These are phyloP conservation scores for Globisporangium orthogonon DNA, from an alignment of 352 stramenopile species.

Conservation along the genomic window DNA sequence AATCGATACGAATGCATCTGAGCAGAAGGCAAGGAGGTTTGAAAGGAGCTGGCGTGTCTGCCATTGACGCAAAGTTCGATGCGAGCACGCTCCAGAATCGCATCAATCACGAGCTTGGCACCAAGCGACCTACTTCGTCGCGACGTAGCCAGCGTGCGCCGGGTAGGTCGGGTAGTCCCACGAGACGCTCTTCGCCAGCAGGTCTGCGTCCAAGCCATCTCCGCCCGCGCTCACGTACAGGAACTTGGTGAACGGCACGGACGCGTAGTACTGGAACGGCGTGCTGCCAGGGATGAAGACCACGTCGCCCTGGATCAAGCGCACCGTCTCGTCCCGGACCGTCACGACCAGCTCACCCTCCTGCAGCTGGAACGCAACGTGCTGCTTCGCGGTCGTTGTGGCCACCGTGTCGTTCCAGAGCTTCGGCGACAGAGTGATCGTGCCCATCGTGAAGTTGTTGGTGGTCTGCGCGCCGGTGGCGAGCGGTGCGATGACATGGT, in stretches of 20 bases:
- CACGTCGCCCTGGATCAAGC: conserved; percentile 45
- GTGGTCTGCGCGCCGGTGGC: conserved; percentile 34
- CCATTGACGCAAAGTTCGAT: no score
- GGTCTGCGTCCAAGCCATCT: conserved; percentile 37
- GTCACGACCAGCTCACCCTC: conserved; percentile 41
- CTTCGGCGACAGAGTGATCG: conserved; percentile 41
- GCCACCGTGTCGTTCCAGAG: conserved; percentile 32
- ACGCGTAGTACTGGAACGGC: conserved; percentile 42
- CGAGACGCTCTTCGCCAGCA: conserved; percentile 35
- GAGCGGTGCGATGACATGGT: conserved; percentile 45
- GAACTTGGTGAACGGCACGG: conserved; percentile 48
- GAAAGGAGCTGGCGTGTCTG: no score
- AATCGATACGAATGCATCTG: no score
- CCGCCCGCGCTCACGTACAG: conserved; percentile 41
- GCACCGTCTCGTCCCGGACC: conserved; percentile 24
- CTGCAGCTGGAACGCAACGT: conserved; percentile 41
- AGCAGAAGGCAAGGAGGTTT: no score
- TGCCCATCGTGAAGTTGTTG: conserved; percentile 57
- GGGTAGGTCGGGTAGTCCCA: conserved; percentile 45
- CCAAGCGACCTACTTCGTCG: conserved; percentile 1
- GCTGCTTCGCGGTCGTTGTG: conserved; percentile 33
- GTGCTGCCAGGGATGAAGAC: conserved; percentile 36
- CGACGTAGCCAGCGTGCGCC: conserved; percentile 26
- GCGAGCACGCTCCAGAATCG: no score
- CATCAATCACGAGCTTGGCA: no score